Evolutionary conservation across 2,329 filamentous ascomycete genomes (phyloP), one percentile per base, ranked within the genome.

Genomic region (Phyllachora maydis): DNA sequence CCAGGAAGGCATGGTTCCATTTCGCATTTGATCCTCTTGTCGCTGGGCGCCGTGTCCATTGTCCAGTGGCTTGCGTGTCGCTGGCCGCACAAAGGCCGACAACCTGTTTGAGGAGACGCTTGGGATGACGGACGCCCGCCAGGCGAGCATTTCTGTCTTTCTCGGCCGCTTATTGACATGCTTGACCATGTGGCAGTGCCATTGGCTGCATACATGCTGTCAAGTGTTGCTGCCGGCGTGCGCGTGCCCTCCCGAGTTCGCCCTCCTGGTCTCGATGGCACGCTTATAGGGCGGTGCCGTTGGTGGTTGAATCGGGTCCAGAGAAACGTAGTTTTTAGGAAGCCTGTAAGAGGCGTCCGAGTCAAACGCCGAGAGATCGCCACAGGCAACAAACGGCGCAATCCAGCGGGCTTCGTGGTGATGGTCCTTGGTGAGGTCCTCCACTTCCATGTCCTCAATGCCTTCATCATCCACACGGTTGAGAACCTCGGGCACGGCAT

Each of bases 241-340:
- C 74, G 29, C 72, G 41, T 79, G 78, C 4, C 73, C 74, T 4
- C 79, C 79, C 10, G 78, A 78, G 29, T 67, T 65, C 28, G 67
- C 55, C 45, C 74, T 77, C 36, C 76, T 64, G 54, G 88, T 62
- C 46, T 95, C 85, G 29, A 98, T 52, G 8, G 88, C 88, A 26
- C 74, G 67, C 46, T 83, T 90, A 42, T 98, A 98, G 0, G 88
- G 88, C 8, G 88, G 88, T 7, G 88, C 88, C 17, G 88, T 98
- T 0, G 88, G 88, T 14, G 85, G 85, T 44, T 95, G 88, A 16
- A 98, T 66, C 0, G 88, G 88, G 42, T 93, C 82, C 23, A 95
- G 60, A 35, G 75, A 83, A 24, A 90, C 65, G 40, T 90, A 67
- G 33, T 82, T 76, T 29, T 83, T 75, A 1, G 88, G 83, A 11